Evolutionary conservation across 495 filamentous ascomycete species (phyloP), one percentile per base, ranked within the genome.

Genomic region (Xylaria acuta): DNA sequence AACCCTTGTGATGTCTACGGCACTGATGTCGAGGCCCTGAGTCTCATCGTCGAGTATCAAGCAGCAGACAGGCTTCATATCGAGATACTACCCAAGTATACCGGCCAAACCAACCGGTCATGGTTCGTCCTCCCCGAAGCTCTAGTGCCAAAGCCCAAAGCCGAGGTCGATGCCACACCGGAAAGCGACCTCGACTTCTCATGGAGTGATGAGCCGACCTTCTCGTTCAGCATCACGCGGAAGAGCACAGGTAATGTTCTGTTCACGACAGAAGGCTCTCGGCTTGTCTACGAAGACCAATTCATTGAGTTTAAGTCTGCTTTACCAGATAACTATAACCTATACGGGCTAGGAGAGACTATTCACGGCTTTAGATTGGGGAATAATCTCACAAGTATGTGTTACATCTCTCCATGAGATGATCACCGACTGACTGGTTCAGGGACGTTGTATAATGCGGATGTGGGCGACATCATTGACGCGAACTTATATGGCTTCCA

Each of bases 321-420:
- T 71, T 84, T 96, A 8, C 94, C 92, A 1, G 84, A 90, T 32
- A 84, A 90, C 60, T 93, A 94, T 16, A 90, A 93, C 72, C 81
- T 97, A 8, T 97, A 97, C 75, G 94, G 94, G 4, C 83, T 97
- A 11, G 94, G 94, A 18, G 94, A 97, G 80, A 89, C 92, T 59
- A 91, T 89, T 9, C 93, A 95, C 71, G 84, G 89, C 30, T 87
- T 97, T 64, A 86, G 88, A 51, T 85, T 96, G 49, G 92, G 89
- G 0, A 89, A 88, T 47, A 92, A 94, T 76, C 88, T 94, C 73
- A 94, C 89, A 1, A 88, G 94, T 67, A 92, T 89, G 32, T 64
- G n/a, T 27, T 18, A 16, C 2, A 14, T 36, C 66, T 58, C 20
- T 9, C 18, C 4, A 5, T 45, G 16, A 20, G 22, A 11, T 20